A percentile compares a stretch with the other conserved stretches of the same genome.
Evolutionary conservation across 2,329 filamentous ascomycete genomes (phyloP).

Genomic region (Aureobasidium sp.): DNA sequence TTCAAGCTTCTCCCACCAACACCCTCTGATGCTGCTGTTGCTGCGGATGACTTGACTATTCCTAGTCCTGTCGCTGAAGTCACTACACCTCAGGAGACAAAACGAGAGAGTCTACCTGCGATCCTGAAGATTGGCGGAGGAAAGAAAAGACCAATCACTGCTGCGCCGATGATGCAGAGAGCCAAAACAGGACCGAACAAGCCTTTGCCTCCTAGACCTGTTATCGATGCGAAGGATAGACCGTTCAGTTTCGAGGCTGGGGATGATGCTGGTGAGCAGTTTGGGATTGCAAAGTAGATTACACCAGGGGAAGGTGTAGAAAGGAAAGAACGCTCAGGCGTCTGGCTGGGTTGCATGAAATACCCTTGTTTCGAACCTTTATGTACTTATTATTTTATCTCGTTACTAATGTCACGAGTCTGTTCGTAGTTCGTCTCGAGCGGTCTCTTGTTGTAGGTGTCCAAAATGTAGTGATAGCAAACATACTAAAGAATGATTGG

Average conservation of each 20-base stretch:
- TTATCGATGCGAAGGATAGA: background rate
- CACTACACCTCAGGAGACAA: background rate
- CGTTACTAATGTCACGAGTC: background rate
- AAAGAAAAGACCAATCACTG: background rate
- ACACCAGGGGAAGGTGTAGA: background rate
- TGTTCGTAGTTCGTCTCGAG: background rate
- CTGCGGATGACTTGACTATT: background rate
- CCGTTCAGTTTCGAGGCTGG: slow-evolving; percentile 7
- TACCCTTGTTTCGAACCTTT: background rate
- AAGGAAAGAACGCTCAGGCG: background rate
- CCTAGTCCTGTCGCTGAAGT: background rate
- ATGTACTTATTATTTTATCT: background rate
- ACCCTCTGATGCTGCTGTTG: background rate
- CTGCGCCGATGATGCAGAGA: background rate
- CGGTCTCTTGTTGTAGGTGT: too few relatives aligned
- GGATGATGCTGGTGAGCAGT: background rate
- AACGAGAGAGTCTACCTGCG: background rate
- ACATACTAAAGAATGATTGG: background rate
- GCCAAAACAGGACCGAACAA: background rate
- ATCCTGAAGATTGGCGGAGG: background rate
- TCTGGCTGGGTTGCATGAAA: background rate
- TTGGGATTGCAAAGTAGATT: background rate
- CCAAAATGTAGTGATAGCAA: too few relatives aligned
- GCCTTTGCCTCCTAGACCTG: slow-evolving; percentile 4
- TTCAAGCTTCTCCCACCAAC: background rate